Conservation (phyloP, 2,329 filamentous ascomycete species). For the Colletotrichum kahawae region DNA sequence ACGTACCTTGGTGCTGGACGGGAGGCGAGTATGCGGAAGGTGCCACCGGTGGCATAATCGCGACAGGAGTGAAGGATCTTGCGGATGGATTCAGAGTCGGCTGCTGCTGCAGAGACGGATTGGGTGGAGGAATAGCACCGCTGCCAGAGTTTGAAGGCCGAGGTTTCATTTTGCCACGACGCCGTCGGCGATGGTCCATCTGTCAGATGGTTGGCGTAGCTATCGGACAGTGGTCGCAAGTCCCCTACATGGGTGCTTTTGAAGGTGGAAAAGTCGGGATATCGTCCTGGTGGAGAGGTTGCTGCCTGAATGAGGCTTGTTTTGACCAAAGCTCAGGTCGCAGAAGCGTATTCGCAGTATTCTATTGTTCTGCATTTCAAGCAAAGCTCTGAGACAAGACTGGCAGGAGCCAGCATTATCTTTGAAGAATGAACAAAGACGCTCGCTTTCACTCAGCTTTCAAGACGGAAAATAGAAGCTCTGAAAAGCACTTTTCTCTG, state of each 20-base stretch:
- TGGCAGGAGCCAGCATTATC: background rate
- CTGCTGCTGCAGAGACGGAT: background rate
- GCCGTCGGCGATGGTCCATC: background rate
- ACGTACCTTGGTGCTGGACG: background rate
- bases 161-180: background rate
- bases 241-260: background rate
- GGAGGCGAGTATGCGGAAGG: background rate
- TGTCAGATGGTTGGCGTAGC: background rate
- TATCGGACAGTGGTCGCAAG: background rate
- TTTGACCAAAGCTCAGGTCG: background rate
- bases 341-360: background rate
- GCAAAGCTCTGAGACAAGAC: background rate
- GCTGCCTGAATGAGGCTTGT: background rate
- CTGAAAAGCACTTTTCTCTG: background rate
- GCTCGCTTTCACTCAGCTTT: background rate
- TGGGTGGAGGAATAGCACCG: background rate
- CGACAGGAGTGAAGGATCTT: background rate
- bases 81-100: background rate
- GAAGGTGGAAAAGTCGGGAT: background rate
- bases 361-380: background rate
- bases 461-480: background rate
- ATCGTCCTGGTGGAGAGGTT: background rate
- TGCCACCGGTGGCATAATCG: background rate
- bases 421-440: background rate
- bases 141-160: background rate